A percentile compares a stretch with the other conserved stretches of the same genome.
phyloP scores from a whole-genome alignment of 2,329 filamentous ascomycete genomes.

The Cadophora malorum region DNA sequence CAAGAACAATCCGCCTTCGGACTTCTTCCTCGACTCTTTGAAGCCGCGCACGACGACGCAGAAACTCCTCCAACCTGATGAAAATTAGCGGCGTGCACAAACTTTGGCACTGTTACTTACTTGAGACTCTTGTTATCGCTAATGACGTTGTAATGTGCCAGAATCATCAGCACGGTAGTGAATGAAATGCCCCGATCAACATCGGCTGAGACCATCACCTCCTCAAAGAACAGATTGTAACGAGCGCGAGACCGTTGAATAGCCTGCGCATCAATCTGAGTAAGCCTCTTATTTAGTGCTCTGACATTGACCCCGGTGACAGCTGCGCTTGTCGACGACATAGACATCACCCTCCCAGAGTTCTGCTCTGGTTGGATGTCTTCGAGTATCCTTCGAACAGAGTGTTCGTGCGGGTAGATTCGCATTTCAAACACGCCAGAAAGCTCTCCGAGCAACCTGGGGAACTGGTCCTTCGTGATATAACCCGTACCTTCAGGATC shows the following conservation, averaged over 20 bases:
- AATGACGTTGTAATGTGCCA: constrained; percentile 98
- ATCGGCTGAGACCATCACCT: constrained; percentile 92
- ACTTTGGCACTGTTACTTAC: constrained; percentile 51
- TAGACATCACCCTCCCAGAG: constrained; percentile 55
- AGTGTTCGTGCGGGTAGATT: constrained; percentile 91
- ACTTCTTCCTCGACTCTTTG: constrained; percentile 96
- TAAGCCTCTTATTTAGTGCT: constrained; percentile 75
- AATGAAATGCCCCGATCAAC: constrained; percentile 90
- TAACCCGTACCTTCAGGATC: constrained; percentile 91
- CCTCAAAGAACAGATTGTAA: constrained; percentile 96
- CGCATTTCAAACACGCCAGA: constrained; percentile 97
- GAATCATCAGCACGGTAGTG: constrained; percentile 88
- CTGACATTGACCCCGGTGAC: constrained; percentile 70
- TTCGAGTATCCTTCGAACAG: constrained; percentile 84
- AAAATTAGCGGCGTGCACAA: constrained; percentile 42
- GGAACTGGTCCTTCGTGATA: constrained; percentile 89
- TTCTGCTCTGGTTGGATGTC: constrained; percentile 63
- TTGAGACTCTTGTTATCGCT: constrained; percentile 94
- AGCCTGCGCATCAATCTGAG: constrained; percentile 73
- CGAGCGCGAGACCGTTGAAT: constrained; percentile 78
- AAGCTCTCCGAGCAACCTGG: constrained; percentile 85
- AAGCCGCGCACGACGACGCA: constrained; percentile 85
- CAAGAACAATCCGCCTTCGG: constrained; percentile 84
- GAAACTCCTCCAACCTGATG: constrained; percentile 84
- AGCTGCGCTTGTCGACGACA: constrained; percentile 57